Conservation (phyloP, 768 basidiomycete genomes). For the Piloderma croceum region DNA sequence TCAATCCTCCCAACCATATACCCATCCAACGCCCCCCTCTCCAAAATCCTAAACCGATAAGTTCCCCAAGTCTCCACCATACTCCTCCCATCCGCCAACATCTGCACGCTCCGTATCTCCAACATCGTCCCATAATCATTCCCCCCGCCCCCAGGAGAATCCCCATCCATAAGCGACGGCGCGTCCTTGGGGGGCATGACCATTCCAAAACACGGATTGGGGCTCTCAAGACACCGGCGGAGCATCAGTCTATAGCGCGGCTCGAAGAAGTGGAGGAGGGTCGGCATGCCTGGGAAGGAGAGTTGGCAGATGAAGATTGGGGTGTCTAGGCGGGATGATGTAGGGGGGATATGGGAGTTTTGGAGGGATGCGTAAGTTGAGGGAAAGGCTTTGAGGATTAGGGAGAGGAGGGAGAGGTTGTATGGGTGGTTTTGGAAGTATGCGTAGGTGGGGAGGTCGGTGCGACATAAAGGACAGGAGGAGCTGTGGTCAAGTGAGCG, state of each 20-base stretch:
- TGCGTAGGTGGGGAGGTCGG: constrained; percentile 64
- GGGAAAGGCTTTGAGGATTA: constrained; percentile 70
- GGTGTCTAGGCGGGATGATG: constrained; percentile 61
- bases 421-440: constrained; percentile 78
- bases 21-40: constrained; percentile 80
- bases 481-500: constrained; percentile 83
- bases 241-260: constrained; percentile 95
- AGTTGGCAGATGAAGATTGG: constrained; percentile 90
- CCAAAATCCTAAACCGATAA: constrained; percentile 78
- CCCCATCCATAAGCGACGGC: constrained; percentile 18
- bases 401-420: constrained; percentile 63
- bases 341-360: neutral
- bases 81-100: constrained; percentile 85
- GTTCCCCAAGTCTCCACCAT: constrained; percentile 72
- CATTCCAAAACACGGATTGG: constrained; percentile 86
- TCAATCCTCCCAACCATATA: constrained; percentile 86
- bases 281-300: constrained; percentile 88
- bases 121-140: constrained; percentile 91
- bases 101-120: constrained; percentile 79
- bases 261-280: constrained; percentile 88
- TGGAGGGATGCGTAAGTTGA: constrained; percentile 46
- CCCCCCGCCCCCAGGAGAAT: constrained; percentile 37
- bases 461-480: constrained; percentile 83
- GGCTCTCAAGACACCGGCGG: constrained; percentile 81
- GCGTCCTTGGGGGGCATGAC: constrained; percentile 61